Base-by-base conservation (phyloP, 345 rosid species). In the Barbarea vulgaris region DNA sequence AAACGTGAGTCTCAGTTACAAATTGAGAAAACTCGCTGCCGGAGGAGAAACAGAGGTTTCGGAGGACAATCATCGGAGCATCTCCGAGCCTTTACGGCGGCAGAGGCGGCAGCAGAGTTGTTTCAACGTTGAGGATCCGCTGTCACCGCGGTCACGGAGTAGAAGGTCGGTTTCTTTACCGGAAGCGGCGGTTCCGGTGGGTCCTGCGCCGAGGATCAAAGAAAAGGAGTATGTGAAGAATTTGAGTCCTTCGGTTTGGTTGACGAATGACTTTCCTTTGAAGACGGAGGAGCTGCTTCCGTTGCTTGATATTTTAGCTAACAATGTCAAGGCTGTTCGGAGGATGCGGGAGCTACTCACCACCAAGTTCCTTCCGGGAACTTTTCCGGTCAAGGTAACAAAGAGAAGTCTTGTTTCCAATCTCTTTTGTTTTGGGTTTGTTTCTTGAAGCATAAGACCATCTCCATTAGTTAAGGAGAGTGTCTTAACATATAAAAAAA, bases 211-310 rank as follows among this genome's bases (percentile, higher is more conserved):
- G 52, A 81, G 24, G 88, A 85, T 62, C 84, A 81, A 73, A 73
- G 98, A 86, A 76, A 94, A 85, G 64, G 98, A 94, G 77, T 86
- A 79, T 72, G 89, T 85, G 78, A 94, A 94, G 75, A 97, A 95
- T 11, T 75, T 90, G 83, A 85, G 91, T 85, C 98, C 97, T 41
- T 84, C 82, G 68, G 89, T 94, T 42, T 91, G 98, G 98, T 93
- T 94, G 68, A 88, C 97, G 17, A 83, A 90, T 6, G 75, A 74
- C 68, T 94, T 94, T 67, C 95, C 98, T 2, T 75, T 94, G 68
- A 90, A 86, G 78, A 94, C 93, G 0, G 96, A 89, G 77, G 98
- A 94, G 84, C 85, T 94, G 58, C 86, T 94, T 75, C 98, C 98
- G 7, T 68, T 94, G 81, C 97, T 94, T 21, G 97, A 91, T 77